Evolutionary conservation across 257 asterid species (phyloP), one percentile per base, ranked within the genome.

Genomic region (Cordia subcordata): DNA sequence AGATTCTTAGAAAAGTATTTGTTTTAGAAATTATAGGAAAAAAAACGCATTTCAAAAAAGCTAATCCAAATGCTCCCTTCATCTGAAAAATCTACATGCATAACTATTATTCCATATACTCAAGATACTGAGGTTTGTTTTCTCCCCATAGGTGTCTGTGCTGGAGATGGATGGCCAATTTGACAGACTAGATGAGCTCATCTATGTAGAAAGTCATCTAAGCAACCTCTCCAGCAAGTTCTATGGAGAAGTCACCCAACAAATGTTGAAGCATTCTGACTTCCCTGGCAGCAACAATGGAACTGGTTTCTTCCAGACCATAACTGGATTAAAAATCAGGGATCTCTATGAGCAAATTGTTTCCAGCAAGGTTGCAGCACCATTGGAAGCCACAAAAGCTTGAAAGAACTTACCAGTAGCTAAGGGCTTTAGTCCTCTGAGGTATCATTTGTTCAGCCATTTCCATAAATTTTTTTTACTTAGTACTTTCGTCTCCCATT

Each of bases 261-360:
- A 93, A 77, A 89, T 93, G 96, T 57, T 92, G 82, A 92, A 92
- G 77, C 96, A 84, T 39, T 63, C 98, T 0, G 96, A 92, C 57
- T 92, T 92, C 79, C 98, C 98, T 0, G 98, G 98, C 8, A 93
- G 97, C 88, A 93, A 81, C 85, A 93, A 93, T 27, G 97, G 99
- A 12, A 89, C 99, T 0, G 99, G 99, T 38, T 89, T 93, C 18
- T 93, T 93, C 84, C 99, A 93, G 55, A 93, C 99, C 32, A 83
- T 93, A 50, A 65, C 85, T 0, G 96, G 97, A 5, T 62, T 93
- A 82, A 92, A 92, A 77, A 87, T 92, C 77, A 84, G 98, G 65
- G 98, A 88, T 62, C 93, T 88, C 32, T 92, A 70, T 33, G 98
- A 92, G 90, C 98, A 92, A 79, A 65, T 92, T 51, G 60, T 80